These are phyloP conservation scores for Sphaerulina musiva DNA, from an alignment of 2,329 filamentous ascomycete species.

Conservation along the genomic window DNA sequence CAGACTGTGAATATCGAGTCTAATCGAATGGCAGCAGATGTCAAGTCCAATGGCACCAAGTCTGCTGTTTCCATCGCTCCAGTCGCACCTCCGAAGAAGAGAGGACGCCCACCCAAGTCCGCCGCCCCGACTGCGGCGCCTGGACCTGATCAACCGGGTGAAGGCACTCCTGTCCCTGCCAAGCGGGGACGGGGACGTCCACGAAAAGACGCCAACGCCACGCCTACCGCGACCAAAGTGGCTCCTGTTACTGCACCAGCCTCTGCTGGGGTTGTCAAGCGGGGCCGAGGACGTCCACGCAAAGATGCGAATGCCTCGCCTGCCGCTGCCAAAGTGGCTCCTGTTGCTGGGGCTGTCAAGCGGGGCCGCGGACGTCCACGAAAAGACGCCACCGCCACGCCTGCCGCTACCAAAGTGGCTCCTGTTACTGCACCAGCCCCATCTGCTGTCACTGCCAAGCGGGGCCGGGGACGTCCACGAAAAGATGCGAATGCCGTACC, in stretches of 20 bases:
- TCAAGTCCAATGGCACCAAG: not conserved
- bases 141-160: constrained; percentile 5
- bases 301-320: constrained; percentile 1
- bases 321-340: too few species aligned
- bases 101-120: constrained; percentile 21
- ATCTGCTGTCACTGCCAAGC: not conserved
- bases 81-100: constrained; percentile 27
- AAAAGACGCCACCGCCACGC: not conserved
- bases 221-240: not conserved
- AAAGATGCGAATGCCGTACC: constrained; percentile 1
- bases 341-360: not conserved
- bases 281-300: constrained; percentile 8
- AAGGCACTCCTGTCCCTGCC: not conserved
- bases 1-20: not conserved
- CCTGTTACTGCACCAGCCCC: not conserved
- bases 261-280: not conserved
- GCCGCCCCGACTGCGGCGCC: not conserved
- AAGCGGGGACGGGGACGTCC: constrained; percentile 8
- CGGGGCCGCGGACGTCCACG: constrained; percentile 5
- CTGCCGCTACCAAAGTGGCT: not conserved
- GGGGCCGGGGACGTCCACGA: constrained; percentile 4
- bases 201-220: not conserved
- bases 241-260: constrained; percentile 6
- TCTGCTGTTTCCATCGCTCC: not conserved
- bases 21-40: not conserved